Base-by-base conservation (phyloP, 495 filamentous ascomycete species). In the Penicillium maclennaniae region DNA sequence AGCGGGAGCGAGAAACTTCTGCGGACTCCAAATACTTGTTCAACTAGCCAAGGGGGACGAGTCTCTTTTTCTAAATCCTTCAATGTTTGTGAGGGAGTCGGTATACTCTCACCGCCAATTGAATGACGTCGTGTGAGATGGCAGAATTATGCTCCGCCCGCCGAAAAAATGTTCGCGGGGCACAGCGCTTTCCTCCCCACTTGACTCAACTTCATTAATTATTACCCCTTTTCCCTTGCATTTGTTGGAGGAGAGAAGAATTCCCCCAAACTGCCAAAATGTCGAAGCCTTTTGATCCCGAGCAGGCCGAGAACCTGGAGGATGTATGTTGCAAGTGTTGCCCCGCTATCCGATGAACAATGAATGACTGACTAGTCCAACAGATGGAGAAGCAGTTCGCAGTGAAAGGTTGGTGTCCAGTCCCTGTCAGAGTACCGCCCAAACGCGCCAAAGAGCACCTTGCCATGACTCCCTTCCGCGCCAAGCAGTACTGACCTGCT, bases 371-470 rank as follows among this genome's bases (percentile, higher is more conserved):
- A 75, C 59, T 39, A 50, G 51, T 48, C 10, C 25, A 43, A 45
- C 53, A 98, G 90, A 96, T 98, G 67, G 93, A 99, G 82, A 97
- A 96, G 79, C 95, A 97, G 72, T 99, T 99, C 62, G 93, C 95
- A 31, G 93, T 99, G 60, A 97, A 97, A 79, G 88, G 89, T 89
- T 63, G 20, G 76, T 65, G 28, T 28, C 41, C 43, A 19, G 7
- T 40, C 21, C 21, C 12, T 1, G 3, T 0, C 6, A 10, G 6
- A 23, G 3, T 37, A 46, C n/a, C 12, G 3, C 23, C n/a, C 21
- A 21, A 4, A 15, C 7, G 14, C 1, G 10, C 15, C 7, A 31
- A 21, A 21, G 0, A 9, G 0, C 15, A 2, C 47, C 40, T 15
- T 19, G 15, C 21, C 1, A 10, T 1, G 21, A 28, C 2, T 17